Evolutionary conservation across 208 protist genomes (phyloP).

Genomic region (Leishmania tarentolae): DNA sequence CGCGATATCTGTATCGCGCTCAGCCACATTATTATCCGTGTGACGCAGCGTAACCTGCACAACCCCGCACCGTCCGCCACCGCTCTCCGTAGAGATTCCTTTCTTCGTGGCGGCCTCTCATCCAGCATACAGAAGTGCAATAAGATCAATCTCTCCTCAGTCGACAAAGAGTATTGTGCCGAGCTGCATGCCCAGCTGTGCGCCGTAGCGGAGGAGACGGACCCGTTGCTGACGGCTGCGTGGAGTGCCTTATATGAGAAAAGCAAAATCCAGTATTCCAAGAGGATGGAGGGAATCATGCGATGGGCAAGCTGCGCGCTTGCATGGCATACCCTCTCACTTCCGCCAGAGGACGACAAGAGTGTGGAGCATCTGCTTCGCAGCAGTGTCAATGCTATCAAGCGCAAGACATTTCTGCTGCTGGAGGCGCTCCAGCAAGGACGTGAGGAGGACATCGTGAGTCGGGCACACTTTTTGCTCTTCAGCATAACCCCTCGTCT

Average conservation of each 20-base stretch:
- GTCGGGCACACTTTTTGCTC: slow-evolving; percentile 74
- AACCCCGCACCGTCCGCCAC: slow-evolving; percentile 26
- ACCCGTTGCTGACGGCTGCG: slow-evolving; percentile 9
- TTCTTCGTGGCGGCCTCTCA: slow-evolving; percentile 33
- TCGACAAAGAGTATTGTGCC: slow-evolving; percentile 28
- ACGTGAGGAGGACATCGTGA: slow-evolving; percentile 56
- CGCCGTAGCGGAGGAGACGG: slow-evolving; percentile 18
- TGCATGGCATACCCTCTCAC: slow-evolving; percentile 43
- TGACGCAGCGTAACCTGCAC: slow-evolving; percentile 37
- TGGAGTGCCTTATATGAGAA: slow-evolving; percentile 35
- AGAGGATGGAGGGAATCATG: slow-evolving; percentile 39
- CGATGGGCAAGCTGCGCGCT: slow-evolving; percentile 48
- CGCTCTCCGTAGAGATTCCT: slow-evolving; percentile 16
- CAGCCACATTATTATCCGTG: slow-evolving; percentile 60
- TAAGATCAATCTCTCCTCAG: slow-evolving; percentile 6
- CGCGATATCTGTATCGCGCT: slow-evolving; percentile 70
- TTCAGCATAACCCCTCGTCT: slow-evolving; percentile 63
- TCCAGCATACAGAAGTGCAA: slow-evolving; percentile 19
- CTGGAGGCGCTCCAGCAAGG: slow-evolving; percentile 84
- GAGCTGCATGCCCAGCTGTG: slow-evolving; percentile 35
- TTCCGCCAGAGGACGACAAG: slow-evolving; percentile 22
- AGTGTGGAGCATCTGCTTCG: slow-evolving; percentile 46
- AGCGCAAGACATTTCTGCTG: slow-evolving; percentile 75
- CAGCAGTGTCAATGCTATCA: slow-evolving; percentile 56
- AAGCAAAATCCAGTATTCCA: slow-evolving; percentile 40